Evolutionary conservation across 495 filamentous ascomycete species (phyloP).

Genomic region (Xanthoparmelia taractica): DNA sequence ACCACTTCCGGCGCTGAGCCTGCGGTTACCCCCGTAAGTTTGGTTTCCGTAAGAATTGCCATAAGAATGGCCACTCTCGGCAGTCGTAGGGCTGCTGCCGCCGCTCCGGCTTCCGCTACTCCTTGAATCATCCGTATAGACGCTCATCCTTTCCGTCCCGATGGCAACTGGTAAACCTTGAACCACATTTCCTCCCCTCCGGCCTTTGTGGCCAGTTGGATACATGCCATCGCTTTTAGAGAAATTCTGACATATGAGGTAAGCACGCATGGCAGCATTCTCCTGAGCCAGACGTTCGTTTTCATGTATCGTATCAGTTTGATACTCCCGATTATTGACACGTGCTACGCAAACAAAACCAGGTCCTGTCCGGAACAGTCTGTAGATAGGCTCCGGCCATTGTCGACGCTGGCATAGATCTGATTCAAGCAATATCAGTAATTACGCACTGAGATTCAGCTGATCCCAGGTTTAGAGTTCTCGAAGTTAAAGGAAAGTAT

Average conservation of each 20-base stretch:
- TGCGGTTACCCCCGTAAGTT: constrained; percentile 17
- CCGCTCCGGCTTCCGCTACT: constrained; percentile 47
- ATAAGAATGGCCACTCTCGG: constrained; percentile 31
- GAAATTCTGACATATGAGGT: constrained; percentile 97
- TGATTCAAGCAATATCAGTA: constrained; percentile 35
- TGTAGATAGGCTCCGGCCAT: constrained; percentile 90
- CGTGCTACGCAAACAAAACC: constrained; percentile 87
- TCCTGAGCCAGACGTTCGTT: constrained; percentile 79
- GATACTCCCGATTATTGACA: constrained; percentile 95
- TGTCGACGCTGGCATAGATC: constrained; percentile 93
- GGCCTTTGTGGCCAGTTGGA: constrained; percentile 58
- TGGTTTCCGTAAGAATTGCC: constrained; percentile 21
- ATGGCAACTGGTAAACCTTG: constrained; percentile 79
- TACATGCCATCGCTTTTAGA: constrained; percentile 96
- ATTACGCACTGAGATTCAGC: background rate
- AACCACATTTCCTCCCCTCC: constrained; percentile 52
- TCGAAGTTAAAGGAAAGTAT: background rate
- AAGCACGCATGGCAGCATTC: constrained; percentile 92
- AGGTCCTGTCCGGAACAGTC: constrained; percentile 56
- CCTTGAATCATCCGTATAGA: constrained; percentile 39
- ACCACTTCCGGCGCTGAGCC: constrained; percentile 12
- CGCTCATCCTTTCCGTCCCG: constrained; percentile 49
- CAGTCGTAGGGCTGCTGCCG: constrained; percentile 50
- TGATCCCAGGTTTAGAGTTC: background rate
- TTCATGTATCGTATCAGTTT: constrained; percentile 77